Conservation (phyloP, 2,329 filamentous ascomycete genomes). For the Aureobasidium sp. region DNA sequence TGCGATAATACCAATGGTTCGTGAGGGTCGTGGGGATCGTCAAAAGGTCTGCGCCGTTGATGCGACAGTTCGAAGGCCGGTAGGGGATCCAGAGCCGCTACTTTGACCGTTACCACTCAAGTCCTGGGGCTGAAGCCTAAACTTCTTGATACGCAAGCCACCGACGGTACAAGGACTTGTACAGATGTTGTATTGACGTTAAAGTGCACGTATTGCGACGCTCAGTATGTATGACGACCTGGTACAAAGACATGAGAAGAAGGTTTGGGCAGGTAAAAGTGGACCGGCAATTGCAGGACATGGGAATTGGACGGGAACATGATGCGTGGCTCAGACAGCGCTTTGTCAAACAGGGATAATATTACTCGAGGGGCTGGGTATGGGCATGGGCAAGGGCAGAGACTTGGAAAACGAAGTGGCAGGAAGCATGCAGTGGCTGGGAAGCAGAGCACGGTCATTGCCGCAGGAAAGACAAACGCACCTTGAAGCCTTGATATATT, state of each 20-base stretch:
- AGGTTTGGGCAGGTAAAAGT: neutral
- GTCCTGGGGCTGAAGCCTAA: constrained; percentile 1
- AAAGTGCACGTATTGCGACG: neutral
- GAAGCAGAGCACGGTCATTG: constrained; percentile 6
- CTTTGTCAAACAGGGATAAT: constrained; percentile 2
- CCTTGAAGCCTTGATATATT: constrained; percentile 6
- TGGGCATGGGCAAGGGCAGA: neutral
- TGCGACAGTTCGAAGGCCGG: constrained; percentile 12
- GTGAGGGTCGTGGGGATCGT: constrained; percentile 47
- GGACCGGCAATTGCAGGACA: neutral
- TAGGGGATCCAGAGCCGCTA: constrained; percentile 10
- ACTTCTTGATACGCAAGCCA: neutral
- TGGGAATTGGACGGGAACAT: neutral
- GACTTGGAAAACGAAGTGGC: constrained; percentile 4
- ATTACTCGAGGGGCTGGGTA: constrained; percentile 9
- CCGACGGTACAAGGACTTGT: neutral
- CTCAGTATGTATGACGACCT: constrained; percentile 4
- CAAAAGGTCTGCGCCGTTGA: constrained; percentile 4
- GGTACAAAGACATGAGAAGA: constrained; percentile 5
- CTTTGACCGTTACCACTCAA: constrained; percentile 6
- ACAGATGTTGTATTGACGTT: neutral
- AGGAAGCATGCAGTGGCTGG: constrained; percentile 10
- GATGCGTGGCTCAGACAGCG: neutral
- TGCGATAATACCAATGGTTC: constrained; percentile 29
- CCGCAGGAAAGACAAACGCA: constrained; percentile 4